A percentile compares a stretch with the other conserved stretches of the same genome.
Conservation (phyloP, 148 eudicot genomes). For the Vaccinium myrtillus region DNA sequence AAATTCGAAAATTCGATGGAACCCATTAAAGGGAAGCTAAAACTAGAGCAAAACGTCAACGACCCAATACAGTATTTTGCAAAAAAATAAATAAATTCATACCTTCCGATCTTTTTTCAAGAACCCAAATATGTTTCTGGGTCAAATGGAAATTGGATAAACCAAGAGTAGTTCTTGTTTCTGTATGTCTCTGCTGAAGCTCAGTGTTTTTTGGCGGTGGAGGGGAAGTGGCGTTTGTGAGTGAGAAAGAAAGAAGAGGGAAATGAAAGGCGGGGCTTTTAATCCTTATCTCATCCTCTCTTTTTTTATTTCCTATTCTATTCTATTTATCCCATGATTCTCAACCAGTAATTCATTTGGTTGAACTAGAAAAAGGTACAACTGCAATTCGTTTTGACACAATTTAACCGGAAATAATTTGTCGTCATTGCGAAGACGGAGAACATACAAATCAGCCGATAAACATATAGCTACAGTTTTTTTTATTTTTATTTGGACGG, state of each 20-base stretch:
- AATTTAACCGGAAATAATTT: no score
- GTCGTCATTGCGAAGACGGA: no score
- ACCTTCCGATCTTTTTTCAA: constrained; percentile 3
- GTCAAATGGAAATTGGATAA: background rate
- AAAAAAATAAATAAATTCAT: background rate
- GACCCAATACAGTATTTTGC: background rate
- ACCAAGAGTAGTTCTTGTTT: background rate
- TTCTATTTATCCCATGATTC: background rate
- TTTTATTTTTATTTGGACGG: no score
- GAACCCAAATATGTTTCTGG: background rate
- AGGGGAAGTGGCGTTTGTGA: background rate
- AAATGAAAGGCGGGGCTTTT: constrained; percentile 37
- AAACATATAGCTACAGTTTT: no score
- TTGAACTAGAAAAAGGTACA: no score
- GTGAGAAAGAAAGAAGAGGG: constrained; percentile 24
- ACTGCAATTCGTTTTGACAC: no score
- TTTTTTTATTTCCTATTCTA: background rate
- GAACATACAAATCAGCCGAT: no score
- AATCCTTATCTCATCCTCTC: constrained; percentile 55
- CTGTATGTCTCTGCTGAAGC: background rate
- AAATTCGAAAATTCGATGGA: background rate
- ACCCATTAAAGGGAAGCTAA: constrained; percentile 11
- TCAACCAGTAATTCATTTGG: background rate
- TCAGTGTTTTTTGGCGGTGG: background rate
- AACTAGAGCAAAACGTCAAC: constrained; percentile 6